Conservation (phyloP, 768 basidiomycete species). For the Mycena latifolia region DNA sequence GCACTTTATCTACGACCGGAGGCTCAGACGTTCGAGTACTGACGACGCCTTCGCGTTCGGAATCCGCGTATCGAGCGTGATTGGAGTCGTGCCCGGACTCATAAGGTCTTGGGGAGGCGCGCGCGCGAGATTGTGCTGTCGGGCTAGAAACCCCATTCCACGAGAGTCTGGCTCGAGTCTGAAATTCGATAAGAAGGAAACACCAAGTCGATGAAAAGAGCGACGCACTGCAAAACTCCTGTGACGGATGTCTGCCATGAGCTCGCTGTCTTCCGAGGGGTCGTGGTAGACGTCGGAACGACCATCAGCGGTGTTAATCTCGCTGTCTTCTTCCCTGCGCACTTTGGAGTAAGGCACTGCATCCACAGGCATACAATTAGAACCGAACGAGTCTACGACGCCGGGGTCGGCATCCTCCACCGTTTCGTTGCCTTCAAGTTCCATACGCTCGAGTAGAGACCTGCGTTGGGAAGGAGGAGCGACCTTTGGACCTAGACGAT, state of each 20-base stretch:
- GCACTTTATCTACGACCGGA: not conserved
- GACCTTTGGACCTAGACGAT: slow-evolving; percentile 27
- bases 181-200: not conserved
- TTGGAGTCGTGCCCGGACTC: slow-evolving; percentile 3
- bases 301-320: not conserved
- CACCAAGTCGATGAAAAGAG: not conserved
- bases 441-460: slow-evolving; percentile 30
- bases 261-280: not conserved
- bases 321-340: not conserved
- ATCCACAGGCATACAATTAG: not conserved
- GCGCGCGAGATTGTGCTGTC: not conserved
- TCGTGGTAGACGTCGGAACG: not conserved
- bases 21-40: not conserved
- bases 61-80: not conserved
- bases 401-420: not conserved
- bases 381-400: not conserved
- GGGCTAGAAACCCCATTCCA: not conserved
- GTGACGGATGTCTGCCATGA: not conserved
- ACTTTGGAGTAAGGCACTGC: not conserved
- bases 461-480: not conserved
- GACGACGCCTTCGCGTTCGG: not conserved
- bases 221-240: not conserved
- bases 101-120: not conserved
- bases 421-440: slow-evolving; percentile 3
- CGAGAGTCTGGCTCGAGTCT: not conserved